Conservation (phyloP, 495 filamentous ascomycete species). For the Hypoxylon fragiforme region DNA sequence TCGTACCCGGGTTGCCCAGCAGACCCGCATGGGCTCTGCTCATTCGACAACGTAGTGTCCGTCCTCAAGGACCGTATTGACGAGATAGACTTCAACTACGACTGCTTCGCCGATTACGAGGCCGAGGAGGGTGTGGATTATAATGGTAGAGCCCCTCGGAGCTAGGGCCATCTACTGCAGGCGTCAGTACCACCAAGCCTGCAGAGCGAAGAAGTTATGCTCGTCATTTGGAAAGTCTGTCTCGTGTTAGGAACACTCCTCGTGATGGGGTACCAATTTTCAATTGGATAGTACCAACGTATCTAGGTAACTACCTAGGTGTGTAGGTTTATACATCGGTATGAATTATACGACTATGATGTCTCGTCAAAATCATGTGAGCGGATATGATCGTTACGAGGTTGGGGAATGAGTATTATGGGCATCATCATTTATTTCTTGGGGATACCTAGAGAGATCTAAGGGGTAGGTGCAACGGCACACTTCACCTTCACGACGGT, state of each 20-base stretch:
- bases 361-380: too few species aligned
- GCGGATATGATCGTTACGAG: too few species aligned
- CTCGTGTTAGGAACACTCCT: background rate
- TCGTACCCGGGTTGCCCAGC: conserved; percentile 32
- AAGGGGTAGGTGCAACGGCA: too few species aligned
- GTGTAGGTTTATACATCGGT: too few species aligned
- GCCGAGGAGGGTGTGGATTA: conserved; percentile 35
- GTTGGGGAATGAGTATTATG: too few species aligned
- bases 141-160: conserved; percentile 34
- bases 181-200: conserved; percentile 8
- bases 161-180: conserved; percentile 18
- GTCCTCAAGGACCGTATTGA: conserved; percentile 35
- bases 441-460: too few species aligned
- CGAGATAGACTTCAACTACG: conserved; percentile 40
- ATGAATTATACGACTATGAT: too few species aligned
- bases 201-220: conserved; percentile 7
- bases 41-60: conserved; percentile 36
- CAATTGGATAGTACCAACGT: background rate
- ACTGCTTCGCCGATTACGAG: conserved; percentile 38
- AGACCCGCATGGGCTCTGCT: conserved; percentile 35
- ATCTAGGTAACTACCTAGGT: background rate
- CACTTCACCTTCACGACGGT: too few species aligned
- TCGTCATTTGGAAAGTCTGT: background rate
- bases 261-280: background rate
- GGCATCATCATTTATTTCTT: too few species aligned